Base-by-base conservation (phyloP, 805 yeast genomes). In the Kuraishia hungarica region DNA sequence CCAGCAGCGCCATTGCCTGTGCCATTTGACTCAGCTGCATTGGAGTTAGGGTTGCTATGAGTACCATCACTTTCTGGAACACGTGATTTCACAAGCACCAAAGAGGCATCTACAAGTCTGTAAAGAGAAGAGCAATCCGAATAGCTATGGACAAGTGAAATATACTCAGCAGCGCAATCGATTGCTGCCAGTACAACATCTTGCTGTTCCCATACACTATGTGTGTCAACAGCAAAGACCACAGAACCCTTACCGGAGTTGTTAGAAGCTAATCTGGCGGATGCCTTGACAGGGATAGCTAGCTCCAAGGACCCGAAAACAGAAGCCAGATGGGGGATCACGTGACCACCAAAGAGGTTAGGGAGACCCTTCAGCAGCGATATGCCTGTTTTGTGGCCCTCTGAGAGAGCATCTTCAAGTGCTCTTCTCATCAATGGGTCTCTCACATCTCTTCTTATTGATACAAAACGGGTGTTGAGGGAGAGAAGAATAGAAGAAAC, bases 401-500 rank as follows among this genome's bases (percentile, higher is more conserved):
- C 69, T 8, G 68, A 61, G 35, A 84, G 65, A 17, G 85, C 72
- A 2, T 71, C 64, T 17, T 66, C 62, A 19, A 87, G 73, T 22
- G 75, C 64, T 13, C 70, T 65, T 55, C 76, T 79, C 49, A 83
- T 68, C 10, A 73, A 69, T 8, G 70, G 72, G 62, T 84, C 86
- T 57, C 86, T 74, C 56, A 86, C 76, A 58, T 84, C 89, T 51
- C 78, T 74, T 60, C 78, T 80, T 63, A 84, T 74, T 1, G 83
- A 75, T 43, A 83, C 68, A 58, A 80, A 82, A 54, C 75, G 79
- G 15, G 78, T 68, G 59, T 84, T 82, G 56, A 89, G 67, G 19
- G 84, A 75, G 56, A 81, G 67, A 17, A 85, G 62, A 13, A 83
- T 69, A 61, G 86, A 90, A 22, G 76, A 71, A 52, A 84, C 57